A percentile compares a stretch with the other conserved stretches of the same genome.
Conservation (phyloP, 371 early-diverging fungal species). For the Catenaria anguillulae region DNA sequence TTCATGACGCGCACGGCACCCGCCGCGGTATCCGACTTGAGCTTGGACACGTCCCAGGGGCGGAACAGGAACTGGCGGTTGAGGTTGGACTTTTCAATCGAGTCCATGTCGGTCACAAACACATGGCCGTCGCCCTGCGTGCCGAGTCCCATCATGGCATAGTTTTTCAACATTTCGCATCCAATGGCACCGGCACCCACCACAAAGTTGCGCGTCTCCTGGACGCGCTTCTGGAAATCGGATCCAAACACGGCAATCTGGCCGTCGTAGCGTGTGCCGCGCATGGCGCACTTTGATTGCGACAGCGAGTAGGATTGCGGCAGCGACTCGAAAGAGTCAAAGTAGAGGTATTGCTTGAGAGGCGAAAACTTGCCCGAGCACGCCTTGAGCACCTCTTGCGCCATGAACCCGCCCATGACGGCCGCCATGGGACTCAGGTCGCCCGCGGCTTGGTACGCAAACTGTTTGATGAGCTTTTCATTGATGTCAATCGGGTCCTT, state of each 20-base stretch:
- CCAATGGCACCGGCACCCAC: conserved; percentile 99
- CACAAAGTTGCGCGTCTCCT: conserved; percentile 81
- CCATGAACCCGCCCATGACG: conserved; percentile 95
- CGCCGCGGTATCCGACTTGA: conserved; percentile 92
- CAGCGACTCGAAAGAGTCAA: conserved; percentile 93
- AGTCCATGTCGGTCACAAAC: conserved; percentile 98
- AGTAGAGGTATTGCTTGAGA: conserved; percentile 91
- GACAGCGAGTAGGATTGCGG: conserved; percentile 46
- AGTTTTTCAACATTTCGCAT: conserved; percentile 99
- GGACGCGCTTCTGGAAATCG: conserved; percentile 74
- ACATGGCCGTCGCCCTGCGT: conserved; percentile 70
- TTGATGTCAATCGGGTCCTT: conserved; percentile 57
- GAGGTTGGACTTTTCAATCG: conserved; percentile 94
- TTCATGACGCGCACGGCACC: conserved; percentile 88
- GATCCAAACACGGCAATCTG: conserved; percentile 92
- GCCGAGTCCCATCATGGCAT: conserved; percentile 98
- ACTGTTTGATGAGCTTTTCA: conserved; percentile 70
- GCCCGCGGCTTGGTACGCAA: conserved; percentile 75
- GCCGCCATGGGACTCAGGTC: conserved; percentile 95
- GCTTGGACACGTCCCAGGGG: conserved; percentile 71
- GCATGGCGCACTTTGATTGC: conserved; percentile 58
- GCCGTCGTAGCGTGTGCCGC: conserved; percentile 80
- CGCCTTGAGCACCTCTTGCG: conserved; percentile 98
- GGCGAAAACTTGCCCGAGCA: conserved; percentile 94
- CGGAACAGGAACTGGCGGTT: conserved; percentile 98